A percentile compares a stretch with the other conserved stretches of the same genome.
phyloP scores from a whole-genome alignment of 2,329 filamentous ascomycete genomes.

The Alternaria arbusti region DNA sequence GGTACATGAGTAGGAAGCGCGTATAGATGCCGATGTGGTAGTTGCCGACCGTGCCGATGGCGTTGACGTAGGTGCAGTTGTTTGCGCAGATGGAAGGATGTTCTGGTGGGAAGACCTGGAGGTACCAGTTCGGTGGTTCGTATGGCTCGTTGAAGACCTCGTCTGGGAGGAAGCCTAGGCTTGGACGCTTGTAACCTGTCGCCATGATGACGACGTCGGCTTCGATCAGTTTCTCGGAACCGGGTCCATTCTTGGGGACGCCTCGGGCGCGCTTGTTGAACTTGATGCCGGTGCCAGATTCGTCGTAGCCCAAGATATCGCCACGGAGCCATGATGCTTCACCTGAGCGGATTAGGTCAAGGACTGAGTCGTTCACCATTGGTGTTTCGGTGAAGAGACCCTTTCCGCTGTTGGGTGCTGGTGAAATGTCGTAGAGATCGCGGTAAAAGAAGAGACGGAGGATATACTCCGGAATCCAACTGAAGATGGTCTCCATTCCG shows the following conservation, averaged over 20 bases:
- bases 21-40: slow-evolving; percentile 93
- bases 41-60: slow-evolving; percentile 82
- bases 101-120: slow-evolving; percentile 80
- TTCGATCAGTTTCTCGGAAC: slow-evolving; percentile 68
- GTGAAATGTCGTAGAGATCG: slow-evolving; percentile 76
- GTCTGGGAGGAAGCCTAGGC: slow-evolving; percentile 73
- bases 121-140: slow-evolving; percentile 82
- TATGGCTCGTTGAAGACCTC: slow-evolving; percentile 78
- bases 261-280: slow-evolving; percentile 76
- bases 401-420: slow-evolving; percentile 59
- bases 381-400: slow-evolving; percentile 85
- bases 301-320: slow-evolving; percentile 72
- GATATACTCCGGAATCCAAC: slow-evolving; percentile 78
- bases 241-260: slow-evolving; percentile 77
- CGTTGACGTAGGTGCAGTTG: slow-evolving; percentile 83
- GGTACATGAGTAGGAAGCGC: slow-evolving; percentile 83
- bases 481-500: slow-evolving; percentile 76
- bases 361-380: slow-evolving; percentile 85
- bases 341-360: slow-evolving; percentile 74
- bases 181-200: slow-evolving; percentile 79
- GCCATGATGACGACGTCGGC: slow-evolving; percentile 84
- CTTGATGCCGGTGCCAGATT: slow-evolving; percentile 67
- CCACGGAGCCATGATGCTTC: slow-evolving; percentile 81
- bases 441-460: slow-evolving; percentile 83
- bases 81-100: slow-evolving; percentile 78